phyloP scores from a whole-genome alignment of 2,329 filamentous ascomycete genomes.

The Hypoxylon sp. region DNA sequence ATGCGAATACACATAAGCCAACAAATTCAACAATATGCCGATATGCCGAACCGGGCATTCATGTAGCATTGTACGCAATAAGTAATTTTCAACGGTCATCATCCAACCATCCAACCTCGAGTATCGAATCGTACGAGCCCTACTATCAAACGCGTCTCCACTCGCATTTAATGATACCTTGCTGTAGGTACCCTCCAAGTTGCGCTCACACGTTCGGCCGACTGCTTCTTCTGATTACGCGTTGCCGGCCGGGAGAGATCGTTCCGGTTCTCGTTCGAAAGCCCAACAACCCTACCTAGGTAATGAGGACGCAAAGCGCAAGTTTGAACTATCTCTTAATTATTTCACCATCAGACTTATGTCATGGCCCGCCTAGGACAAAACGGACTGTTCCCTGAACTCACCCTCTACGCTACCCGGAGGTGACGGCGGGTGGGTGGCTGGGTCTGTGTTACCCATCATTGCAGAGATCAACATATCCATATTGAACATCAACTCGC shows the following conservation, averaged over 20 bases:
- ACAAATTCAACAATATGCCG: constrained; percentile 31
- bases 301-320: constrained; percentile 9
- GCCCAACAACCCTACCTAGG: too few relatives aligned
- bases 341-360: constrained; percentile 38
- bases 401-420: constrained; percentile 20
- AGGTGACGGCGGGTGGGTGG: constrained; percentile 18
- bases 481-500: constrained; percentile 35
- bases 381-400: constrained; percentile 20
- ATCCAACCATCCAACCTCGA: constrained; percentile 24
- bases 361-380: constrained; percentile 28
- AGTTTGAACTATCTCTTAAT: constrained; percentile 13
- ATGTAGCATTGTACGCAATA: constrained; percentile 36
- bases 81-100: constrained; percentile 39
- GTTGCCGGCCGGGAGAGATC: constrained; percentile 34
- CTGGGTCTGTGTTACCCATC: constrained; percentile 32
- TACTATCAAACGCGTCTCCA: constrained; percentile 30
- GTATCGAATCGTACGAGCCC: constrained; percentile 34
- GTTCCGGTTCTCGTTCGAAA: constrained; percentile 5
- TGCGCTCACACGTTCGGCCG: constrained; percentile 29
- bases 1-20: constrained; percentile 11
- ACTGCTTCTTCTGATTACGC: constrained; percentile 33
- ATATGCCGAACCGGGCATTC: constrained; percentile 18
- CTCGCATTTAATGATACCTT: constrained; percentile 31
- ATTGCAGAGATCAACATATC: constrained; percentile 36
- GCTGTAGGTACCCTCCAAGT: constrained; percentile 24